Conservation (phyloP, 345 rosid genomes). For the Jatropha curcas region DNA sequence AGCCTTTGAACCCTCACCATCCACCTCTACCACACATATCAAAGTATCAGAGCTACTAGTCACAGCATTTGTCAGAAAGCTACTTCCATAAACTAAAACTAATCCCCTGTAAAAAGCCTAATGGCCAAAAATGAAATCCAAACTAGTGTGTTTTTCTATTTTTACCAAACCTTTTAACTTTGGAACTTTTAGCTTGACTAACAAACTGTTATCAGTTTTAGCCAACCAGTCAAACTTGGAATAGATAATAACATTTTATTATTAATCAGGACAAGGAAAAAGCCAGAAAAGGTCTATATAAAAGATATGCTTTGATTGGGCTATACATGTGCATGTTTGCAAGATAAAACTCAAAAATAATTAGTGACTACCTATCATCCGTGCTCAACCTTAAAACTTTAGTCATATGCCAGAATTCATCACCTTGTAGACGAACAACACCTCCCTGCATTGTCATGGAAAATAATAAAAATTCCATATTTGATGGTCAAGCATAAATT, state of each 20-base stretch:
- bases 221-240: too few species aligned
- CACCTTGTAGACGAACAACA: slow-evolving; percentile 66
- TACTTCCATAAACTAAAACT: not conserved
- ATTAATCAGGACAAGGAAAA: too few species aligned
- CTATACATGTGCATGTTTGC: not conserved
- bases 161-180: too few species aligned
- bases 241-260: too few species aligned
- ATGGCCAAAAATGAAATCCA: too few species aligned
- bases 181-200: too few species aligned
- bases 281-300: not conserved
- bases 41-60: not conserved
- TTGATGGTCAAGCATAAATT: not conserved
- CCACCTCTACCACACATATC: not conserved
- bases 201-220: too few species aligned
- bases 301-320: not conserved
- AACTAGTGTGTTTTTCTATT: too few species aligned
- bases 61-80: not conserved
- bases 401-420: slow-evolving; percentile 88
- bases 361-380: slow-evolving; percentile 49
- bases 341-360: not conserved
- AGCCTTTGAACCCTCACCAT: not conserved
- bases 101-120: not conserved
- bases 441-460: slow-evolving; percentile 50
- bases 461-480: not conserved
- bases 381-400: slow-evolving; percentile 66